phyloP scores from a whole-genome alignment of 1,139 yeast genomes.

The Kurtzmaniella quercitrusa region DNA sequence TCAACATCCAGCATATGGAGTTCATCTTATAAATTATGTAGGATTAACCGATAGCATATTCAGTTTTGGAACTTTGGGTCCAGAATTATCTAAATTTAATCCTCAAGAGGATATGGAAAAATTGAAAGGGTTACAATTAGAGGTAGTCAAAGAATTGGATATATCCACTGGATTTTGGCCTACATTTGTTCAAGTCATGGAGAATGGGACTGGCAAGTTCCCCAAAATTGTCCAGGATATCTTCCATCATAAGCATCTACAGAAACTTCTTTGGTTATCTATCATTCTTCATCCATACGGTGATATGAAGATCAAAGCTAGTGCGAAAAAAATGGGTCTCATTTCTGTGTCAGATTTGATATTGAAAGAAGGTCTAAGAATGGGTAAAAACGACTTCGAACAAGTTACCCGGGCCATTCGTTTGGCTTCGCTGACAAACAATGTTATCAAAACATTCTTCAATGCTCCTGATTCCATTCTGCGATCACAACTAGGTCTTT shows the following conservation, averaged over 20 bases:
- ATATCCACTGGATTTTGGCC: conserved; percentile 2
- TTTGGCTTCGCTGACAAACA: conserved; percentile 12
- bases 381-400: conserved; percentile 55
- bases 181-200: not conserved
- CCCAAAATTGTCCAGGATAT: conserved; percentile 4
- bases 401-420: conserved; percentile 38
- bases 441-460: conserved; percentile 15
- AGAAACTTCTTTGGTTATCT: conserved; percentile 44
- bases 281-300: conserved; percentile 49
- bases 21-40: conserved; percentile 52
- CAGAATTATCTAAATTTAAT: conserved; percentile 18
- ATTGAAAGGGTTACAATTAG: conserved; percentile 5
- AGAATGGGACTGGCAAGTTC: not conserved
- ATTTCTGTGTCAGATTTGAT: conserved; percentile 34
- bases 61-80: conserved; percentile 29
- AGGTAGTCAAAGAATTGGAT: conserved; percentile 8
- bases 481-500: conserved; percentile 60
- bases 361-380: conserved; percentile 66
- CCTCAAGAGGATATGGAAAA: conserved; percentile 4
- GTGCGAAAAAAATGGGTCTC: conserved; percentile 27
- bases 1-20: conserved; percentile 58
- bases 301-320: conserved; percentile 29
- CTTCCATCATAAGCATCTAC: conserved; percentile 15
- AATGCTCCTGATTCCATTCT: conserved; percentile 19
- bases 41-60: conserved; percentile 60